Percentiles rank a stretch among this genome's conserved stretches.
Evolutionary conservation across 139 green algal species (phyloP).

Genomic region (Chlorella sorokiniana): DNA sequence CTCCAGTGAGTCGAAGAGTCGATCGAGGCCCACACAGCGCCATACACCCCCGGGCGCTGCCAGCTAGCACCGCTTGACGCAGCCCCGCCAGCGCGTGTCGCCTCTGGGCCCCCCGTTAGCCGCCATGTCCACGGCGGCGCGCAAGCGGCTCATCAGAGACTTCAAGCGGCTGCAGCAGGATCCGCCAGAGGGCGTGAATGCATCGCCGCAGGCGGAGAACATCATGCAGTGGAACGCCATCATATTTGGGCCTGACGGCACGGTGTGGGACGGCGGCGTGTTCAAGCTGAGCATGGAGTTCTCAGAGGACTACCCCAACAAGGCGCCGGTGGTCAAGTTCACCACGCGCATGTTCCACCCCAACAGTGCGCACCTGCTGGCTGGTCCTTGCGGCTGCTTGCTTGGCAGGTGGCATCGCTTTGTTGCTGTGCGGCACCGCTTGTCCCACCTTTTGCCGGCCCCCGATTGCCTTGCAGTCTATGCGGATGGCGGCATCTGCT

Average conservation of each 20-base stretch:
- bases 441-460: neutral
- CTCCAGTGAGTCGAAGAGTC: too few relatives aligned
- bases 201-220: constrained; percentile 89
- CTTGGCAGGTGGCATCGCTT: neutral
- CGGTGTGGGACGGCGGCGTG: constrained; percentile 95
- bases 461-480: constrained; percentile 76
- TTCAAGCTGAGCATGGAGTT: constrained; percentile 97
- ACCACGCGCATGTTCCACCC: constrained; percentile 95
- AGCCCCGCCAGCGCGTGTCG: too few relatives aligned
- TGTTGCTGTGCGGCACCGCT: neutral
- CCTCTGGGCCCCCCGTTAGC: too few relatives aligned
- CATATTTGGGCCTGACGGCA: constrained; percentile 98
- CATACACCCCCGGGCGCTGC: too few relatives aligned
- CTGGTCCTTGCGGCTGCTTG: neutral
- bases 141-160: neutral
- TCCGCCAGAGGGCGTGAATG: constrained; percentile 94
- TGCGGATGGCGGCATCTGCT: constrained; percentile 93
- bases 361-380: constrained; percentile 74
- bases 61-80: too few relatives aligned
- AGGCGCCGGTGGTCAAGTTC: constrained; percentile 95
- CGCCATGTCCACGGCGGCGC: neutral
- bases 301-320: constrained; percentile 98
- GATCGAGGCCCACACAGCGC: too few relatives aligned
- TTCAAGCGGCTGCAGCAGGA: constrained; percentile 79
- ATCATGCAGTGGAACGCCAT: constrained; percentile 99